Percentiles rank a stretch among this genome's conserved stretches.
Evolutionary conservation across 345 rosid genomes (phyloP).

Genomic region (Pugionium dolabratum): DNA sequence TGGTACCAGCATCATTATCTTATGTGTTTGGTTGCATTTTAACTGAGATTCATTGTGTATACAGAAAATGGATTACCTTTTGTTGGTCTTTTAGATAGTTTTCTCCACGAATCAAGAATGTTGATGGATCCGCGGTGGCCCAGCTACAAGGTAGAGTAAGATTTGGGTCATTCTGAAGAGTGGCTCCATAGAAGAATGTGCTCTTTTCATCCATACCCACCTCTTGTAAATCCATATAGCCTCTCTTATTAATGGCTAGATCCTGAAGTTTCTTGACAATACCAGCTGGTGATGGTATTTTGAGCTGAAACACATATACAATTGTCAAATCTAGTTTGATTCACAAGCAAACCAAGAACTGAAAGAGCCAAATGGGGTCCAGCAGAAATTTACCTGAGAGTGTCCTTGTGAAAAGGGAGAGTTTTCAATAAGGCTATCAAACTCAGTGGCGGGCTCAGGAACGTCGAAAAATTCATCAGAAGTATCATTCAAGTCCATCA

Average conservation of each 20-base stretch:
- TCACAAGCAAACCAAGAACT: constrained; percentile 18
- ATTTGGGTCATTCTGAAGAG: constrained; percentile 68
- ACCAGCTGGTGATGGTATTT: constrained; percentile 62
- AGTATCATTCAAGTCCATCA: constrained; percentile 58
- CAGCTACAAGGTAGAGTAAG: constrained; percentile 68
- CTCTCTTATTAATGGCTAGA: constrained; percentile 72
- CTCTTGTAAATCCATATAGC: constrained; percentile 69
- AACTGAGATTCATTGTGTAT: neutral
- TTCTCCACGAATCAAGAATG: constrained; percentile 75
- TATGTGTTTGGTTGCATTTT: neutral
- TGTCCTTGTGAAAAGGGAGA: constrained; percentile 44
- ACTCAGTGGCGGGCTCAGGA: constrained; percentile 60
- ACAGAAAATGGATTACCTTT: constrained; percentile 53
- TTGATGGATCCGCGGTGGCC: constrained; percentile 69
- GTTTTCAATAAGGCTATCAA: constrained; percentile 49
- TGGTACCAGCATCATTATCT: constrained; percentile 12
- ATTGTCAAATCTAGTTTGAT: constrained; percentile 39
- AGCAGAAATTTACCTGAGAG: constrained; percentile 33
- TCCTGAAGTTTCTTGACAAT: constrained; percentile 79
- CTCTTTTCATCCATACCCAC: constrained; percentile 39
- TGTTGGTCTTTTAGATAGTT: constrained; percentile 63
- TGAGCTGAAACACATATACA: constrained; percentile 35
- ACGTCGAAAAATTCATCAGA: constrained; percentile 95
- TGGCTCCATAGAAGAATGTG: constrained; percentile 58
- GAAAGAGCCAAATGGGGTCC: constrained; percentile 40